These are phyloP conservation scores for Podosphaera fusca DNA, from an alignment of 2,329 filamentous ascomycete genomes.

Conservation along the genomic window DNA sequence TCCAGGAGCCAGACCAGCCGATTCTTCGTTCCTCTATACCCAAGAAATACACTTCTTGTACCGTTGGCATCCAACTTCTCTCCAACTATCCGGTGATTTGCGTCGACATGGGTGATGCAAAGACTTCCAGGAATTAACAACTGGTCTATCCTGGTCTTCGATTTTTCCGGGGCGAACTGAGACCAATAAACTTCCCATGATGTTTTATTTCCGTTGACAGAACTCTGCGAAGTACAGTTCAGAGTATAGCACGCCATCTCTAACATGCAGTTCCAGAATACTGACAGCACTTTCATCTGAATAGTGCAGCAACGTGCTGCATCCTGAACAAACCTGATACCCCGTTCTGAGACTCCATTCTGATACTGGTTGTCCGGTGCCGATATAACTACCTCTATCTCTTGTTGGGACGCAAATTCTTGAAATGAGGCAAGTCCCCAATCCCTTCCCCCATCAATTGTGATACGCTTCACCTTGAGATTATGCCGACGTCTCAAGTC, in stretches of 20 bases:
- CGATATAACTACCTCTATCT: too few relatives aligned
- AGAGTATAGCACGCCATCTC: not conserved
- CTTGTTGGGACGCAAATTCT: too few relatives aligned
- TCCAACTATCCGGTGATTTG: not conserved
- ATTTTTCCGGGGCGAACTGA: not conserved
- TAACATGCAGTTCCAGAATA: constrained; percentile 1
- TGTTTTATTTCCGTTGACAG: not conserved
- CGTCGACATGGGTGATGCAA: not conserved
- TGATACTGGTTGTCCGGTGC: too few relatives aligned
- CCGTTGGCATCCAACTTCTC: not conserved
- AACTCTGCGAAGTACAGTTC: not conserved
- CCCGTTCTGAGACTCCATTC: too few relatives aligned
- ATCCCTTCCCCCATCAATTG: too few relatives aligned
- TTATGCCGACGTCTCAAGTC: not conserved
- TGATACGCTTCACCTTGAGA: too few relatives aligned
- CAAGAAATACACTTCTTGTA: constrained; percentile 1
- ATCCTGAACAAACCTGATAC: too few relatives aligned
- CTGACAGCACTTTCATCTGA: not conserved
- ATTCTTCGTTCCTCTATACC: not conserved
- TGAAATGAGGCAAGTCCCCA: too few relatives aligned
- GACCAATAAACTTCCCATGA: constrained; percentile 1
- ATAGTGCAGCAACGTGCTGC: not conserved
- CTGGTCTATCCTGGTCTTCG: not conserved
- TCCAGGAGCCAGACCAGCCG: not conserved
- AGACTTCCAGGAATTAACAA: not conserved